Percentiles rank a stretch among this genome's conserved stretches.
These are phyloP conservation scores for Mariannaea elegans DNA, from an alignment of 2,329 filamentous ascomycete genomes.

Conservation along the genomic window DNA sequence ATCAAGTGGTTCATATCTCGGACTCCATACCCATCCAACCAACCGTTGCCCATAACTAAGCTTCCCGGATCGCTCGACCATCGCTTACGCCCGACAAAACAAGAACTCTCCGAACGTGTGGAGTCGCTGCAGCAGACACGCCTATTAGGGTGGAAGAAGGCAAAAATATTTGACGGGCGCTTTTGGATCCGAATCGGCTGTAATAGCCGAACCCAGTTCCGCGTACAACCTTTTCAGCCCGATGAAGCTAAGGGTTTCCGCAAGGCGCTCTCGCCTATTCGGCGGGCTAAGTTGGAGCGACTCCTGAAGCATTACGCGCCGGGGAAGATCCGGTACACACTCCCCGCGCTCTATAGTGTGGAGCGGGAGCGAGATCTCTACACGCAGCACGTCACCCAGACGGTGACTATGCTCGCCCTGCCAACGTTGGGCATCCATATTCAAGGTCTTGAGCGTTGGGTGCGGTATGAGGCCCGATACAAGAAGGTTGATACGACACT, in stretches of 20 bases:
- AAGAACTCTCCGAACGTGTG: constrained; percentile 7
- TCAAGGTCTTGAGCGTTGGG: constrained; percentile 57
- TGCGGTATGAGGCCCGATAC: constrained; percentile 60
- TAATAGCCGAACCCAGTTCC: constrained; percentile 52
- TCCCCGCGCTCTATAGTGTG: constrained; percentile 63
- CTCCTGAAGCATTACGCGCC: constrained; percentile 61
- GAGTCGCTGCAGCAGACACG: constrained; percentile 19
- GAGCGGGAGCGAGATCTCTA: constrained; percentile 44
- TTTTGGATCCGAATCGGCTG: constrained; percentile 66
- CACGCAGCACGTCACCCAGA: constrained; percentile 36
- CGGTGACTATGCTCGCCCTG: constrained; percentile 58
- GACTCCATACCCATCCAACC: constrained; percentile 54
- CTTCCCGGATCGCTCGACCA: constrained; percentile 36
- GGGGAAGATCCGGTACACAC: constrained; percentile 63
- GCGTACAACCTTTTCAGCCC: constrained; percentile 56
- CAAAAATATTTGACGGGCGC: constrained; percentile 65
- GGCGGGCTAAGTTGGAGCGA: constrained; percentile 48
- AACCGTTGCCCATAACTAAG: constrained; percentile 42
- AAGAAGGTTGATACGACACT: constrained; percentile 56
- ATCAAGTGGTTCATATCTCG: constrained; percentile 57
- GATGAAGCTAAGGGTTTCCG: constrained; percentile 59
- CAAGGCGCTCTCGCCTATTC: constrained; percentile 48
- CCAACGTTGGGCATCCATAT: constrained; percentile 61
- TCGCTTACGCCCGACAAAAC: constrained; percentile 20
- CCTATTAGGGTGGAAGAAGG: constrained; percentile 47